Base-by-base conservation (phyloP, 352 stramenopile genomes). In the Phytophthora pinifolia region DNA sequence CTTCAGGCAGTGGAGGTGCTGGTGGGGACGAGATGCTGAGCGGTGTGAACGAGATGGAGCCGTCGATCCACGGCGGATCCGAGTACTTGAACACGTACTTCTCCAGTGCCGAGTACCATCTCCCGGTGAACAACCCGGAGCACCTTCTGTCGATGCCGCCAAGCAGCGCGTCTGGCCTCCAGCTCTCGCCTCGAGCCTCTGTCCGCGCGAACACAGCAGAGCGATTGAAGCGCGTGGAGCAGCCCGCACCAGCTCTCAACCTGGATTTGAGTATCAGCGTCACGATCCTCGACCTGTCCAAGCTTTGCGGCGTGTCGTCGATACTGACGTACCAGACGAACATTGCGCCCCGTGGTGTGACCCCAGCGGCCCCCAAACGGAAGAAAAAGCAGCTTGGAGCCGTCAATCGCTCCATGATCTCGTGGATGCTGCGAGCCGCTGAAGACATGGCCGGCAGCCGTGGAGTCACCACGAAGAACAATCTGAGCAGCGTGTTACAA, bases 51-150 rank as follows among this genome's bases (percentile, higher is more conserved):
- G 74, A 83, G 8, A 65, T 71, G 20, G 74, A 84, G n/a, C 60
- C 62, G 20, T 68, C 76, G 0, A 82, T 89, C 32, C 79, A 92
- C 30, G 72, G 72, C 18, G 81, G 79, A 39, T 87, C 81, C 9
- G 79, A 89, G 50, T 92, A 89, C 37, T 46, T 87, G 34, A 89
- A 84, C 55, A 72, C 70, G 46, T 92, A 87, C 29, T 89, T 90
- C 46, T 66, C 78, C 2, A 87, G 44, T 54, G 62, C 76, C 6
- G 79, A 92, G 46, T 86, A 82, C 35, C 79, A 89, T 58, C 46
- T 88, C 20, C 76, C 78, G 10, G 65, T 88, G 34, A 88, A 88
- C 50, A 80, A 88, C 22, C 67, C 79, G 4, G 81, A 89, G 9
- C 81, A 89, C 36, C 63, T 83, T 27, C 74, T 86, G 3, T 86